Conservation (phyloP, 441 rosid species). For the Populus hybrid region DNA sequence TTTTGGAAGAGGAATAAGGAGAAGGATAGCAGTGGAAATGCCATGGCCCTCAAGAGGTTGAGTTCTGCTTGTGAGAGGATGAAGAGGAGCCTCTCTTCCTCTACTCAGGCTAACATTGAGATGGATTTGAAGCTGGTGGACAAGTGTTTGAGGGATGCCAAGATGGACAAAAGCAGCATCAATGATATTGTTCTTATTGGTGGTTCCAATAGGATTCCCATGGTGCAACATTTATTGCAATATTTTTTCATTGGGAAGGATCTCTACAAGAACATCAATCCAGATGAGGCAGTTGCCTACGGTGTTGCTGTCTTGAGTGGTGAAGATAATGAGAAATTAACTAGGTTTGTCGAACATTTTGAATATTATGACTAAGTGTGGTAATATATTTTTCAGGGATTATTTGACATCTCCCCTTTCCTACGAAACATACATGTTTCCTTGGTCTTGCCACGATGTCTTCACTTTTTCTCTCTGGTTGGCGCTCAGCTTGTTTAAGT, state of each 20-base stretch:
- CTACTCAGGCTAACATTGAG: too few species aligned
- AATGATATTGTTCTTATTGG: slow-evolving; percentile 71
- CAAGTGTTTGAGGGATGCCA: slow-evolving; percentile 62
- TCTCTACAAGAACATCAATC: slow-evolving; percentile 65
- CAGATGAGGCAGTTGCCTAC: slow-evolving; percentile 66
- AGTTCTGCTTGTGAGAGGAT: too few species aligned
- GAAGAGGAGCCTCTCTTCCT: too few species aligned
- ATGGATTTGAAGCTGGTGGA: slow-evolving; percentile 52
- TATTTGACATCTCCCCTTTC: too few species aligned
- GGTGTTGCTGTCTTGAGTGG: slow-evolving; percentile 38
- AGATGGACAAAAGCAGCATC: slow-evolving; percentile 61
- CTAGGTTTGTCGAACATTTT: too few species aligned
- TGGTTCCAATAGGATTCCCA: slow-evolving; percentile 69
- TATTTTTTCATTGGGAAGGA: slow-evolving; percentile 71
- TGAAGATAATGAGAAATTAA: too few species aligned
- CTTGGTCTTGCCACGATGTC: too few species aligned
- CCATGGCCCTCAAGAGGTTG: slow-evolving; percentile 35
- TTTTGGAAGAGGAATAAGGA: slow-evolving; percentile 57
- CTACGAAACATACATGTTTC: too few species aligned
- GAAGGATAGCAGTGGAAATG: slow-evolving; percentile 62
- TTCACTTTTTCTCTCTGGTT: too few species aligned
- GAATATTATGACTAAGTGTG: too few species aligned
- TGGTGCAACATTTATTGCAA: slow-evolving; percentile 61
- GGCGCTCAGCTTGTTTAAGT: too few species aligned
- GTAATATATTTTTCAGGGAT: too few species aligned